A percentile compares a stretch with the other conserved stretches of the same genome.
Evolutionary conservation across 2,329 filamentous ascomycete species (phyloP).

Genomic region (Pseudogymnoascus sp.): DNA sequence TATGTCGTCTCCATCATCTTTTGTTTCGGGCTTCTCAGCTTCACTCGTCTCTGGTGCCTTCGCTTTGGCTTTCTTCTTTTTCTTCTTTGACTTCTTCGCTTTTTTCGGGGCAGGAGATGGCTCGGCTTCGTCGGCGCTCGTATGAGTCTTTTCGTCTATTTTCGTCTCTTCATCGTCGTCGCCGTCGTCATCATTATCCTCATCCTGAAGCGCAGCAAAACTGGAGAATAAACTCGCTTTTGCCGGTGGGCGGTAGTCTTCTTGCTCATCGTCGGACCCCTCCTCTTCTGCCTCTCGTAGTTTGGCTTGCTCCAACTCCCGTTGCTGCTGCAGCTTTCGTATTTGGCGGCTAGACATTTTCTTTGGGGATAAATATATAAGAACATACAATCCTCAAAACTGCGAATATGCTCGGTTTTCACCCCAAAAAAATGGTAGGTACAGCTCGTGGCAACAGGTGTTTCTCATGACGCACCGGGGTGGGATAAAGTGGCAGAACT

Average conservation of each 20-base stretch:
- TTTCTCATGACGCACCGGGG: not conserved
- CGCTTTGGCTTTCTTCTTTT: conserved; percentile 42
- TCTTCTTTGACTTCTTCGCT: conserved; percentile 57
- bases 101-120: conserved; percentile 37
- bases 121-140: conserved; percentile 29
- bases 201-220: conserved; percentile 40
- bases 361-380: not conserved
- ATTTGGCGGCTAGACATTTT: conserved; percentile 33
- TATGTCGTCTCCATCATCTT: conserved; percentile 50
- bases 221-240: conserved; percentile 50
- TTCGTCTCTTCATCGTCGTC: conserved; percentile 28
- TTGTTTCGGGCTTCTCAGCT: conserved; percentile 25
- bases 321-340: conserved; percentile 31
- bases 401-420: not conserved
- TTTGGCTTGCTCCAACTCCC: conserved; percentile 27
- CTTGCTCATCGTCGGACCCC: conserved; percentile 22
- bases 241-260: conserved; percentile 29
- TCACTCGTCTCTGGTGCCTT: conserved; percentile 29
- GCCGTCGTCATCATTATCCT: conserved; percentile 33
- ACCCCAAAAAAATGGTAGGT: not conserved
- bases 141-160: conserved; percentile 26
- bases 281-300: conserved; percentile 24
- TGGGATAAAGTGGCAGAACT: conserved; percentile 1
- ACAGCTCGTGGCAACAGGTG: conserved; percentile 2
- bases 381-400: not conserved